phyloP scores from a whole-genome alignment of 345 rosid genomes.

The Ceriops zippeliana region DNA sequence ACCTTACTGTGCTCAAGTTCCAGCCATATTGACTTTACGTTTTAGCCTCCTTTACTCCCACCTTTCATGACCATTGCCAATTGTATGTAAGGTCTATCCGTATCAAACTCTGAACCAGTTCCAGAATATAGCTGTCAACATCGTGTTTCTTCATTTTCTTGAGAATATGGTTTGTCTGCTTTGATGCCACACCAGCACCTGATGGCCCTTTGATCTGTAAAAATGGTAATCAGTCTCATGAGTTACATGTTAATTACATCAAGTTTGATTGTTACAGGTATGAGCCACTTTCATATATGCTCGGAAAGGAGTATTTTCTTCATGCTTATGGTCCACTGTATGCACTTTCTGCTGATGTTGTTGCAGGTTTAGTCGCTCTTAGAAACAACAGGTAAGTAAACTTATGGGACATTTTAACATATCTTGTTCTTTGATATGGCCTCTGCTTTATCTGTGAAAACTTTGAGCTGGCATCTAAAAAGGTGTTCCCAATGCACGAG shows the following conservation, averaged over 20 bases:
- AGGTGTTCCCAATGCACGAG: no score
- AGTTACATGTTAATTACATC: neutral
- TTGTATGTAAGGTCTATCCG: neutral
- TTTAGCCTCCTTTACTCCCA: no score
- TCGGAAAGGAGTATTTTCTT: constrained; percentile 86
- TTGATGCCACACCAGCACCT: neutral
- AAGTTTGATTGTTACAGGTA: constrained; percentile 51
- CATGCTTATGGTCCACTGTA: constrained; percentile 96
- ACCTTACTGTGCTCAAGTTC: no score
- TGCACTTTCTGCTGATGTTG: constrained; percentile 90
- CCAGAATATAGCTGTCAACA: neutral
- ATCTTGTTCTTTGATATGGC: no score
- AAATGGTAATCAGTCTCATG: neutral
- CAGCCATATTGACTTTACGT: no score
- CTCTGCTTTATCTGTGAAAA: no score
- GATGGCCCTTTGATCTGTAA: neutral
- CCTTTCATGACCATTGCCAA: no score
- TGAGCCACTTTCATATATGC: constrained; percentile 66
- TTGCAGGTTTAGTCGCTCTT: constrained; percentile 71
- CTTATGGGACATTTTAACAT: neutral
- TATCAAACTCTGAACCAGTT: neutral
- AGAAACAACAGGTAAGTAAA: constrained; percentile 65
- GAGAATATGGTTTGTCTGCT: neutral
- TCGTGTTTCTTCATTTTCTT: neutral
- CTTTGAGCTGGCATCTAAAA: neutral